A percentile compares a stretch with the other conserved stretches of the same genome.
Conservation (phyloP, 2,329 filamentous ascomycete species). For the Helicocarpus griseus region DNA sequence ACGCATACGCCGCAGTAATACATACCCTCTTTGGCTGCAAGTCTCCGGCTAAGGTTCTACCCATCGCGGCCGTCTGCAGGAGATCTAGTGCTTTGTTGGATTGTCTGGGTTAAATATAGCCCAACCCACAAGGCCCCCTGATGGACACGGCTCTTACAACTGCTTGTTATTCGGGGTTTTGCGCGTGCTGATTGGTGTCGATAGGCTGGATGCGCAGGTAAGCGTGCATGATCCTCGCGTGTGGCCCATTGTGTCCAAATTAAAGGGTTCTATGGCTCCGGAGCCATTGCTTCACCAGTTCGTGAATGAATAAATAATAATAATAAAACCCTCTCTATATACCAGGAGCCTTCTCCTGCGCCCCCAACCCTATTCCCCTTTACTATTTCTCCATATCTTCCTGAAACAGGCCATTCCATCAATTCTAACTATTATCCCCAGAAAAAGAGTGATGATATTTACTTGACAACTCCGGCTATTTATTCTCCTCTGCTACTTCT, state of each 20-base stretch:
- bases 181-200: background rate
- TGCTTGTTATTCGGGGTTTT: background rate
- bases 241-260: background rate
- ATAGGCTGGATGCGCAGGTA: background rate
- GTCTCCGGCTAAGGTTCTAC: no score
- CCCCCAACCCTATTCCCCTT: background rate
- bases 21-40: background rate
- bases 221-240: background rate
- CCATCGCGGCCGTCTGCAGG: background rate
- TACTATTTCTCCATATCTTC: background rate
- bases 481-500: background rate
- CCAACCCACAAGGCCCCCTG: background rate
- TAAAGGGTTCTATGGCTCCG: background rate
- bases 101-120: background rate
- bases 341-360: background rate
- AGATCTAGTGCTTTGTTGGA: background rate
- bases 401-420: conserved; percentile 3
- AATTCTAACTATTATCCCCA: conserved; percentile 1
- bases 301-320: background rate
- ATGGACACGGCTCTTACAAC: background rate
- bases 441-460: background rate
- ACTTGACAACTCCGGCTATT: background rate
- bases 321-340: background rate
- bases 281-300: conserved; percentile 2
- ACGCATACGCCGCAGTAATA: no score